These are phyloP conservation scores for Porphyrellus cyaneotinctus DNA, from an alignment of 768 basidiomycete species.

Conservation along the genomic window DNA sequence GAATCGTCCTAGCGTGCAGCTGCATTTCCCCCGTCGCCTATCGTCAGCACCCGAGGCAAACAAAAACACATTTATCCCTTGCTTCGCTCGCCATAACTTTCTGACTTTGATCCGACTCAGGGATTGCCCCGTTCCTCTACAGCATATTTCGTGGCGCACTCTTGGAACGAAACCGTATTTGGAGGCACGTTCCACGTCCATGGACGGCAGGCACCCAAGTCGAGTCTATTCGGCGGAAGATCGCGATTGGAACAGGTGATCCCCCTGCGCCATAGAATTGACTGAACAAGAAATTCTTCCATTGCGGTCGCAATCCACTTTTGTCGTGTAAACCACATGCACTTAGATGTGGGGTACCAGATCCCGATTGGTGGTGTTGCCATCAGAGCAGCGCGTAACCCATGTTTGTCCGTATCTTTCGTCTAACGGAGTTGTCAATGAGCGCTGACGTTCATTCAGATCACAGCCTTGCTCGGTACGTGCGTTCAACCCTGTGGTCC, in stretches of 20 bases:
- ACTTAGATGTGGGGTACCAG: constrained; percentile 19
- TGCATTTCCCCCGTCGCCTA: constrained; percentile 2
- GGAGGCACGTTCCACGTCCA: constrained; percentile 5
- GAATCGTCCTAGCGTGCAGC: constrained; percentile 3
- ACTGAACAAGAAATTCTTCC: constrained; percentile 12
- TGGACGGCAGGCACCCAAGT: not conserved
- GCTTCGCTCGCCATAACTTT: constrained; percentile 9
- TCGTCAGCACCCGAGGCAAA: constrained; percentile 4
- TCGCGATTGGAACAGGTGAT: constrained; percentile 8
- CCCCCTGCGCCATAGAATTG: constrained; percentile 6
- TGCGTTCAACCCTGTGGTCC: constrained; percentile 4
- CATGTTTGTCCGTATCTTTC: constrained; percentile 9
- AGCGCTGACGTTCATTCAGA: constrained; percentile 10
- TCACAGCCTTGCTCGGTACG: constrained; percentile 10
- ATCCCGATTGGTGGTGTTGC: constrained; percentile 10
- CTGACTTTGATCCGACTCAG: constrained; percentile 27
- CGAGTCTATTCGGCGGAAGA: constrained; percentile 11
- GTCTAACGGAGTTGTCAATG: constrained; percentile 4
- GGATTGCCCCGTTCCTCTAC: constrained; percentile 15
- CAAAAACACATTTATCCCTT: constrained; percentile 9
- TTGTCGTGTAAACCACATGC: constrained; percentile 13
- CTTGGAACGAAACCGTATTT: constrained; percentile 11
- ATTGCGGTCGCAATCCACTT: constrained; percentile 10
- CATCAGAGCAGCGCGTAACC: not conserved
- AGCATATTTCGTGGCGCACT: constrained; percentile 8